These are phyloP conservation scores for Musa balbisiana DNA, from an alignment of 202 grass and related monocot genomes.

Conservation along the genomic window DNA sequence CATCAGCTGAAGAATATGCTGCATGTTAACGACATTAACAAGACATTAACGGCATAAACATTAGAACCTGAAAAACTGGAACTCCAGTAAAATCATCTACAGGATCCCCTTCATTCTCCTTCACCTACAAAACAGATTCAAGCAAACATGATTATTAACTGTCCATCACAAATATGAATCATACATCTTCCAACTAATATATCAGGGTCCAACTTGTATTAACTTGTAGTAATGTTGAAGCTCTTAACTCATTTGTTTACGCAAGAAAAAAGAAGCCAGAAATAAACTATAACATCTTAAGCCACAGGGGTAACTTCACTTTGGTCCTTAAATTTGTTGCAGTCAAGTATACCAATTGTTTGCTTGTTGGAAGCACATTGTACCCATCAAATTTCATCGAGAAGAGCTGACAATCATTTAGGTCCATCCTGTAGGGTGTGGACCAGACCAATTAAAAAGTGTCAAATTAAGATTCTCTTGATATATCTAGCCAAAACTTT, in stretches of 20 bases:
- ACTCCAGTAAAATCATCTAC: conserved; percentile 65
- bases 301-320: neutral
- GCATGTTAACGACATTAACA: neutral
- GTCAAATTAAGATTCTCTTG: neutral
- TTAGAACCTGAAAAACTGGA: conserved; percentile 78
- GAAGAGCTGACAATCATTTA: neutral
- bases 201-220: neutral
- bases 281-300: neutral
- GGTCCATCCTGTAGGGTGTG: neutral
- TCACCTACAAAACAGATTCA: conserved; percentile 37
- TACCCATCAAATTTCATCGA: neutral
- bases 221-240: neutral
- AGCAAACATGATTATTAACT: neutral
- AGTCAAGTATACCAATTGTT: neutral
- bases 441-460: neutral
- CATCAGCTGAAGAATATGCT: neutral
- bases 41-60: neutral
- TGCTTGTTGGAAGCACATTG: neutral
- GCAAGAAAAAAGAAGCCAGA: neutral
- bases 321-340: neutral
- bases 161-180: neutral
- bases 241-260: neutral
- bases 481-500: neutral
- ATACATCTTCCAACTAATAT: neutral
- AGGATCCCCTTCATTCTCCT: conserved; percentile 38